phyloP scores from a whole-genome alignment of 768 basidiomycete species.

The Tylopilus subfusipes region DNA sequence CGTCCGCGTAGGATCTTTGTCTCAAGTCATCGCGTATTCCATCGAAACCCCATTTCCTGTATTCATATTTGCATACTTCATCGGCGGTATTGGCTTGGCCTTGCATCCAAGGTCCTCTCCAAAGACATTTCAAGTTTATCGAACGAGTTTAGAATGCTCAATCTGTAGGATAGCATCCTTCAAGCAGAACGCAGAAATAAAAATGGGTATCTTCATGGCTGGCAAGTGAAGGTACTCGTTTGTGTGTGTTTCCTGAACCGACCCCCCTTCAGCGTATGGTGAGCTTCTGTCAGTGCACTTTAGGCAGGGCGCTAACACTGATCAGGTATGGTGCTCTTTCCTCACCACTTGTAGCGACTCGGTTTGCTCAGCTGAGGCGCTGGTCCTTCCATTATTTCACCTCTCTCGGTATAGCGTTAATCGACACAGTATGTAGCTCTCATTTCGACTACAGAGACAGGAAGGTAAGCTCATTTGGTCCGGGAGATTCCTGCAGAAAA shows the following conservation, averaged over 20 bases:
- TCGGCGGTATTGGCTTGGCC: conserved; percentile 51
- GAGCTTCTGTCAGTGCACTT: neutral
- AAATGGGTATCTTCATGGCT: conserved; percentile 65
- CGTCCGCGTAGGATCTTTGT: conserved; percentile 38
- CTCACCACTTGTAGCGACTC: conserved; percentile 52
- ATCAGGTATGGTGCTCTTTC: conserved; percentile 46
- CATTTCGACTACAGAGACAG: conserved; percentile 53
- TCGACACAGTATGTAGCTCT: conserved; percentile 53
- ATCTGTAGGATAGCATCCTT: conserved; percentile 64
- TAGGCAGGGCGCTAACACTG: neutral
- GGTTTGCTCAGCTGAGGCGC: conserved; percentile 38
- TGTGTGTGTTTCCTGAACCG: neutral
- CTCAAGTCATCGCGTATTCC: conserved; percentile 33
- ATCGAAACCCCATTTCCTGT: conserved; percentile 63
- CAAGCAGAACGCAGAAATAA: conserved; percentile 36
- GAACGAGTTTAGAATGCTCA: conserved; percentile 43
- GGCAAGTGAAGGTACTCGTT: conserved; percentile 2
- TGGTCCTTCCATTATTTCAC: conserved; percentile 44
- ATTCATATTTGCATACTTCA: conserved; percentile 37
- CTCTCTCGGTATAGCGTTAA: conserved; percentile 62
- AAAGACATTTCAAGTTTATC: neutral
- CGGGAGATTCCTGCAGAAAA: neutral
- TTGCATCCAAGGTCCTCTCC: conserved; percentile 34
- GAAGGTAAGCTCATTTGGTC: neutral
- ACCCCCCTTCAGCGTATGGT: conserved; percentile 15